Evolutionary conservation across 2,329 filamentous ascomycete genomes (phyloP), one percentile per base, ranked within the genome.

Genomic region (Neoarthrinium moseri): DNA sequence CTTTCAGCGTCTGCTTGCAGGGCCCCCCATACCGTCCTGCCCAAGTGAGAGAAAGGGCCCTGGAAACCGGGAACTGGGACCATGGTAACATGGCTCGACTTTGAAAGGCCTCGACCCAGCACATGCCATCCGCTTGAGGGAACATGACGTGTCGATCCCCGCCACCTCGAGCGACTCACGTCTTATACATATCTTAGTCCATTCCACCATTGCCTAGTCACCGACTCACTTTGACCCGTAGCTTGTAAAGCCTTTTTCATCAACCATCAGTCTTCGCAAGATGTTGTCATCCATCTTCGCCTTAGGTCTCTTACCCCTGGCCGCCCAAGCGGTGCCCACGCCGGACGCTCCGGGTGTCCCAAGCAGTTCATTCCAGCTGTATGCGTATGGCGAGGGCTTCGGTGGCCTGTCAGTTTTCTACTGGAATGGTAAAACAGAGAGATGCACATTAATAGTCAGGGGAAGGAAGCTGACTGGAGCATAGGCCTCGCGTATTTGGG

Each of bases 351-450:
- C 34, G 21, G 43, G 51, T n/a, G 46, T 53, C 4, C 51, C 56
- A 3, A 39, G 17, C 7, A 46, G 38, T 5, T 47, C 38, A 3
- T 62, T 62, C 43, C 46, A 51, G n/a, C 45, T 61, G 7, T 62
- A 59, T 30, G 59, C 56, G 39, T 62, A 60, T 38, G 58, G 59
- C 17, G 13, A 41, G 5, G 51, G 52, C 12, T 59, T 62, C 36
- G 47, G 56, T 6, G 58, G 59, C 6, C 49, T 56, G 3, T 46
- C 53, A 6, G 18, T 62, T 17, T 56, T 60, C 45, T 56, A 52
- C 24, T 48, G 49, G 12, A 50, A 55, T 15, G 52, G 58, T 62
- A 45, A 44, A 53, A n/a, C n/a, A n/a, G n/a, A n/a, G n/a, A n/a
- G n/a, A n/a, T n/a, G n/a, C n/a, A n/a, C n/a, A n/a, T n/a, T n/a